Conservation (phyloP, 192 early-diverging fungal genomes). For the Oehlia diaphana region DNA sequence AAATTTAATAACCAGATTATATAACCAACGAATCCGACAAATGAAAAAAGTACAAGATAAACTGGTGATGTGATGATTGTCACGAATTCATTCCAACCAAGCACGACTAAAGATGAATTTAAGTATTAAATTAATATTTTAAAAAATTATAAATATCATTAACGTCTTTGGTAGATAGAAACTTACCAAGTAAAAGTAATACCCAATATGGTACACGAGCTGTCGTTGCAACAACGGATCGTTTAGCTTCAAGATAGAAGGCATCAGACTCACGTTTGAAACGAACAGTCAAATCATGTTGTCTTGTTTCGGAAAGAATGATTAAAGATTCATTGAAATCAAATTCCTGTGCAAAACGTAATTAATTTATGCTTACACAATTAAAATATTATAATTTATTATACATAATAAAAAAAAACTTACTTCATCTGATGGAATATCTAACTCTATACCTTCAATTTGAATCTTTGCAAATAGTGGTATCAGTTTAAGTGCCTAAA, state of each 20-base stretch:
- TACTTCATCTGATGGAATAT: slow-evolving; percentile 41
- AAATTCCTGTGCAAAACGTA: slow-evolving; percentile 44
- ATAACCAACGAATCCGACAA: slow-evolving; percentile 59
- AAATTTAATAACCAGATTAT: slow-evolving; percentile 67
- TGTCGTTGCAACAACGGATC: slow-evolving; percentile 85
- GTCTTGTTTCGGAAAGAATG: slow-evolving; percentile 60
- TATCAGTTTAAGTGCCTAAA: slow-evolving; percentile 60
- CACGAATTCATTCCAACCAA: slow-evolving; percentile 98
- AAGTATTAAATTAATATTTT: no score
- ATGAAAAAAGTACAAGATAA: slow-evolving; percentile 67
- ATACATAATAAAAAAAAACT: not conserved
- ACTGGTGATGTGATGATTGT: slow-evolving; percentile 81
- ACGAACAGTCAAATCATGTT: slow-evolving; percentile 70
- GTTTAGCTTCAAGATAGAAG: slow-evolving; percentile 94
- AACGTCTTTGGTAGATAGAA: not conserved
- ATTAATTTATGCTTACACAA: not conserved
- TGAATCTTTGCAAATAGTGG: slow-evolving; percentile 76
- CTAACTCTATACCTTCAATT: slow-evolving; percentile 38
- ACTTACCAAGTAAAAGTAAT: slow-evolving; percentile 51
- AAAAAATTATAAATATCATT: no score
- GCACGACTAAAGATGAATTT: slow-evolving; percentile 52
- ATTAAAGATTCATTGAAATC: slow-evolving; percentile 62
- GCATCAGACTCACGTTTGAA: slow-evolving; percentile 91
- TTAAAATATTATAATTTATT: not conserved
- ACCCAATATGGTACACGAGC: slow-evolving; percentile 88